Percentiles rank a stretch among this genome's conserved stretches.
Evolutionary conservation across 2,329 filamentous ascomycete species (phyloP).

Genomic region (Rhynchosporium secalis): DNA sequence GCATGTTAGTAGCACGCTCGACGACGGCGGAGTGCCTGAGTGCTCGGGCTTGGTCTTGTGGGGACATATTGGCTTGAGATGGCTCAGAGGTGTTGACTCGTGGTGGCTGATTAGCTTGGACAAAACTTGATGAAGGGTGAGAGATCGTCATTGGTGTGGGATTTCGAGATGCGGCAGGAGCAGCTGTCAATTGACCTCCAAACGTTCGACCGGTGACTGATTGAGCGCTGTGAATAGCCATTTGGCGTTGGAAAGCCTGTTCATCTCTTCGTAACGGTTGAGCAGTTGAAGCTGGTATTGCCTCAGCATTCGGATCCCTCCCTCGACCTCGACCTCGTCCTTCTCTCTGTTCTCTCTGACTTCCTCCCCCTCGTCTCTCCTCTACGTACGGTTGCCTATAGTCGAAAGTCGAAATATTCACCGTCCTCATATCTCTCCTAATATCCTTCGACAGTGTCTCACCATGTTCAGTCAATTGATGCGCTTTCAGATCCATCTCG

Average conservation of each 20-base stretch:
- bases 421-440: constrained; percentile 76
- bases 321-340: constrained; percentile 60
- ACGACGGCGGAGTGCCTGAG: constrained; percentile 82
- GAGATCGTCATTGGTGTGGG: constrained; percentile 23
- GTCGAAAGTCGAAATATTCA: constrained; percentile 87
- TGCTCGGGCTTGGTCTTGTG: constrained; percentile 78
- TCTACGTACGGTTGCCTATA: constrained; percentile 70
- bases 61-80: constrained; percentile 55
- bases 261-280: constrained; percentile 84
- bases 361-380: constrained; percentile 51
- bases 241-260: constrained; percentile 85
- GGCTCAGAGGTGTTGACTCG: constrained; percentile 54
- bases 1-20: constrained; percentile 77
- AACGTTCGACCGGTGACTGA: constrained; percentile 79
- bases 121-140: constrained; percentile 30
- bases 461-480: constrained; percentile 82
- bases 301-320: constrained; percentile 83
- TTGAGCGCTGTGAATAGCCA: constrained; percentile 87
- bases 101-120: constrained; percentile 34
- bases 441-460: constrained; percentile 79
- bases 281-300: constrained; percentile 72
- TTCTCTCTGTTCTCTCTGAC: constrained; percentile 42
- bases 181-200: constrained; percentile 72
- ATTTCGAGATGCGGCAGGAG: constrained; percentile 42
- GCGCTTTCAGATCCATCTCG: constrained; percentile 91